Base-by-base conservation (phyloP, 345 rosid species). In the Dovyalis caffra region DNA sequence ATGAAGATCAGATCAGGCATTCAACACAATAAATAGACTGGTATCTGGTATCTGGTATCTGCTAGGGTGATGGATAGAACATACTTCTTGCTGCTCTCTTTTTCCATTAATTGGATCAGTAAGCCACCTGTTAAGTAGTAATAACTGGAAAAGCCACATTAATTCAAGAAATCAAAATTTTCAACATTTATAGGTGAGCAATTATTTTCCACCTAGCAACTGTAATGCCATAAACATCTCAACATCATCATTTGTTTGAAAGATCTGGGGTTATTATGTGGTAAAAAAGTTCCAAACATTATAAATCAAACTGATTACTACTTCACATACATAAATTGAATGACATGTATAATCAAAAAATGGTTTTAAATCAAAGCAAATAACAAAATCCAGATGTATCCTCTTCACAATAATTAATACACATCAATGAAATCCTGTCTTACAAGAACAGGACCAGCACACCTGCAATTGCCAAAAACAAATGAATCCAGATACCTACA, bases 401-500 rank as follows among this genome's bases (percentile, higher is more conserved):
- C 75, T 65, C 75, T 28, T 49, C 40, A 28, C 68, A 35, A 64
- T 70, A 49, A 18, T 63, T 47, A 34, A 16, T 49, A 8, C 32
- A 11, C n/a, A 61, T 60, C 71, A 35, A 72, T 9, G 37, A 49
- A 66, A 40, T 76, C 67, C 47, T 66, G 64, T 71, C 82, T 83
- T 77, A 90, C 79, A 79, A 88, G 75, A 88, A 77, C 81, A 91
- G 68, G 71, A 83, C 73, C 74, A 90, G 67, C 80, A 81, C 77
- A 67, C 87, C 85, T 3, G 80, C 80, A 80, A 84, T 60, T 15
- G 77, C 88, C 78, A 86, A 71, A 51, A 83, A 68, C 68, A 90
- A 58, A 60, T 53, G 82, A 80, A 78, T 76, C 87, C 83, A 85
- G 10, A 62, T 4, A 70, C 85, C 25, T 69, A 57, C 73, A 74